Evolutionary conservation across 352 stramenopile genomes (phyloP).

Genomic region (Thalassiosira sp.): DNA sequence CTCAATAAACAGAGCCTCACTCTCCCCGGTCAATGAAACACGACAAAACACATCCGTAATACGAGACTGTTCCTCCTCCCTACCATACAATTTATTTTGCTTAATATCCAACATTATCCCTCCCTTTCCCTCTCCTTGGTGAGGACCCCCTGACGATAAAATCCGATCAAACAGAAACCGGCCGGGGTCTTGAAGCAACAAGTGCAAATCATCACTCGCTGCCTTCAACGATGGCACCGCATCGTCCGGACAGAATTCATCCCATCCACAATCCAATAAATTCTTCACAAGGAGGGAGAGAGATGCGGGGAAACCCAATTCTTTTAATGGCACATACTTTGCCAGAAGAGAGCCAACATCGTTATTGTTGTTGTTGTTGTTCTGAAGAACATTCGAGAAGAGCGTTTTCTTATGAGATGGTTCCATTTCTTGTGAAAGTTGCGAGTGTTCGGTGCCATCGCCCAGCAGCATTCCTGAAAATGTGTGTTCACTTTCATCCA

Average conservation of each 20-base stretch:
- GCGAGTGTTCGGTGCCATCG: too few relatives aligned
- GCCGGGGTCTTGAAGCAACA: slow-evolving; percentile 32
- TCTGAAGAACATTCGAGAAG: background rate
- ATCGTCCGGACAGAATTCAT: slow-evolving; percentile 10
- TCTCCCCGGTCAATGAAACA: slow-evolving; percentile 15
- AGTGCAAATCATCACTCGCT: slow-evolving; percentile 22
- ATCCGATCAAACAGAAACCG: slow-evolving; percentile 38
- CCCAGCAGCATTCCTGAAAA: too few relatives aligned
- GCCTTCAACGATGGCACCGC: slow-evolving; percentile 6
- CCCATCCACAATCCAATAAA: slow-evolving; percentile 21
- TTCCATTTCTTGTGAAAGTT: too few relatives aligned
- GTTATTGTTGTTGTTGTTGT: background rate
- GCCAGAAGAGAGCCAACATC: background rate
- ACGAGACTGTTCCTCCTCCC: slow-evolving; percentile 20
- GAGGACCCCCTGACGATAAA: background rate
- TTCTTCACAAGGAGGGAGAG: slow-evolving; percentile 30
- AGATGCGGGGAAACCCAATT: slow-evolving; percentile 31
- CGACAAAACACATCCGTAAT: slow-evolving; percentile 36
- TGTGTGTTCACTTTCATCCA: background rate
- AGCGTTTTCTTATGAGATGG: slow-evolving; percentile 21
- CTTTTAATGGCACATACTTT: slow-evolving; percentile 5
- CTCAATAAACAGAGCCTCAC: slow-evolving; percentile 47
- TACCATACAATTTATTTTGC: slow-evolving; percentile 38
- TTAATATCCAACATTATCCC: slow-evolving; percentile 1
- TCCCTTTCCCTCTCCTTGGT: background rate